A percentile compares a stretch with the other conserved stretches of the same genome.
Conservation (phyloP, 768 basidiomycete species). For the Boletus huronensis region DNA sequence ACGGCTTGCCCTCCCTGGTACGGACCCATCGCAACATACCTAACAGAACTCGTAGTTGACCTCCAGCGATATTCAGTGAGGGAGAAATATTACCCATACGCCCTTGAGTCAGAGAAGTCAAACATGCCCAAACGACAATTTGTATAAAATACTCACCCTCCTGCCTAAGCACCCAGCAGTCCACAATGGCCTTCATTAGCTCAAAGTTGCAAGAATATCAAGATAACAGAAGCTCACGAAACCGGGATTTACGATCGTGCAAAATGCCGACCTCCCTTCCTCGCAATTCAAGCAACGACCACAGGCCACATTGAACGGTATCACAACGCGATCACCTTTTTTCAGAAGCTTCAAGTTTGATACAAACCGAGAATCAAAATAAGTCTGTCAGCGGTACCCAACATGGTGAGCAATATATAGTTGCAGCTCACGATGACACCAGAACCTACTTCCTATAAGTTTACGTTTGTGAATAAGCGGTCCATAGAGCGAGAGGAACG, state of each 20-base stretch:
- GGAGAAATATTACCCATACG: background rate
- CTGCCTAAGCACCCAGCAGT: background rate
- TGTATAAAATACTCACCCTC: background rate
- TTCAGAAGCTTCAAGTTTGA: slow-evolving; percentile 39
- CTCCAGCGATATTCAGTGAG: background rate
- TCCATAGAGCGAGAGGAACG: background rate
- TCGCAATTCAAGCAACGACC: slow-evolving; percentile 58
- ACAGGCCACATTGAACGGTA: slow-evolving; percentile 59
- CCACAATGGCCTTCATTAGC: background rate
- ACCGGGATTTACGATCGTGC: slow-evolving; percentile 51
- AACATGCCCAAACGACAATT: background rate
- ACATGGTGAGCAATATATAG: background rate
- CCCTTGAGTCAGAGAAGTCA: background rate
- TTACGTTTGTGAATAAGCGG: background rate
- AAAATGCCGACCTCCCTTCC: slow-evolving; percentile 50
- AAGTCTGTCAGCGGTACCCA: background rate
- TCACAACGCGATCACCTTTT: slow-evolving; percentile 57
- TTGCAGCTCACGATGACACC: background rate
- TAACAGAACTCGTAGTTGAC: background rate
- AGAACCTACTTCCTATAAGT: background rate
- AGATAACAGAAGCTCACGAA: background rate
- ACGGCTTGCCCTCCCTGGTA: background rate
- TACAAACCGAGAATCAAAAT: too few relatives aligned
- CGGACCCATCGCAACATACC: background rate
- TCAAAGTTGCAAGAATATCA: background rate